A percentile compares a stretch with the other conserved stretches of the same genome.
Evolutionary conservation across 2,329 filamentous ascomycete genomes (phyloP).

Genomic region (Phialocephala sp.): DNA sequence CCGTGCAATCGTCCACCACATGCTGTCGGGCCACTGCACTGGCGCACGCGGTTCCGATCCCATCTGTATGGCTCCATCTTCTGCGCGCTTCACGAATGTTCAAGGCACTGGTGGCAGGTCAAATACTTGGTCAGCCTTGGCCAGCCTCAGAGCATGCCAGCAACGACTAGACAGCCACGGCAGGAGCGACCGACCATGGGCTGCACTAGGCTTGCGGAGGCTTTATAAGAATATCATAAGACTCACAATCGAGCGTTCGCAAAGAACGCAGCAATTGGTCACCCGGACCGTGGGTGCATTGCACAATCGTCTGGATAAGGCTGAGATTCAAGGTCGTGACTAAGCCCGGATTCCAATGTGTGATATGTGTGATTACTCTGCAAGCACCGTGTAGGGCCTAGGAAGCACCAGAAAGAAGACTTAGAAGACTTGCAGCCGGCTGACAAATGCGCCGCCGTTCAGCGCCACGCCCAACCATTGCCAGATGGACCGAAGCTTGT

Average conservation of each 20-base stretch:
- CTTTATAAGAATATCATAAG: slow-evolving; percentile 1
- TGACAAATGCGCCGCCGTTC: slow-evolving; percentile 7
- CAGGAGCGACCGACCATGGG: no score
- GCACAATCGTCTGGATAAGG: background rate
- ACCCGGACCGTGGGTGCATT: background rate
- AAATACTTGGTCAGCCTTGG: slow-evolving; percentile 6
- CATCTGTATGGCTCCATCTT: background rate
- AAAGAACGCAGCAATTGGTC: background rate
- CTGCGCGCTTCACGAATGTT: background rate
- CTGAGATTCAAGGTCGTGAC: background rate
- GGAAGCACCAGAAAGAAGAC: background rate
- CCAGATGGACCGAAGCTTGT: no score
- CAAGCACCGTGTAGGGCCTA: background rate
- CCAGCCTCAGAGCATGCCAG: background rate
- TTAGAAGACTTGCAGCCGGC: background rate
- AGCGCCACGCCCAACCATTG: background rate
- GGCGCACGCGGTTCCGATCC: no score
- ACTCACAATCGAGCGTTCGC: background rate
- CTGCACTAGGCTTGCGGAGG: background rate
- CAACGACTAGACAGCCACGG: background rate
- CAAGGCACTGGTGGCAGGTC: background rate
- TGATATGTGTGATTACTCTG: slow-evolving; percentile 10
- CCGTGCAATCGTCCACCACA: background rate
- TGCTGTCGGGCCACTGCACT: no score
- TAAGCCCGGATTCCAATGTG: no score